phyloP scores from a whole-genome alignment of 2,329 filamentous ascomycete genomes.

The Fusarium camptoceras region DNA sequence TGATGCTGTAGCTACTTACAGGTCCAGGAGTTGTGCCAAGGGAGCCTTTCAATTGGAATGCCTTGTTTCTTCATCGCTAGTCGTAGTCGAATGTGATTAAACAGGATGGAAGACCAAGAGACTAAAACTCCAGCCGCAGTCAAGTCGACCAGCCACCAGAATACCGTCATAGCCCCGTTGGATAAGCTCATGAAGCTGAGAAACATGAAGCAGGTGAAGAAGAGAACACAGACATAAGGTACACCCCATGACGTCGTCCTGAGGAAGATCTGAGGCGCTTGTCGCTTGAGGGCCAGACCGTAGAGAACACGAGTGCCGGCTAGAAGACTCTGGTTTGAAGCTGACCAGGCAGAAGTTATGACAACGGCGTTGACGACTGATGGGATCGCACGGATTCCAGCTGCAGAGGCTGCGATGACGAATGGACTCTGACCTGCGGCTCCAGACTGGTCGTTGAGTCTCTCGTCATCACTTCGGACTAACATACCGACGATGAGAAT shows the following conservation, averaged over 20 bases:
- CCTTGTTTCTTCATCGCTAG: conserved; percentile 66
- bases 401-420: conserved; percentile 77
- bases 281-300: conserved; percentile 68
- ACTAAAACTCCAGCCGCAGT: conserved; percentile 72
- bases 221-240: conserved; percentile 68
- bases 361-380: conserved; percentile 82
- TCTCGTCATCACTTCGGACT: conserved; percentile 68
- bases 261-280: conserved; percentile 68
- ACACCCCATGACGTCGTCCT: conserved; percentile 71
- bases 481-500: conserved; percentile 79
- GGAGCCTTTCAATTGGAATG: conserved; percentile 62
- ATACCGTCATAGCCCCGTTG: conserved; percentile 69
- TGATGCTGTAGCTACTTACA: conserved; percentile 54
- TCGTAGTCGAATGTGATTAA: conserved; percentile 69
- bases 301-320: conserved; percentile 70
- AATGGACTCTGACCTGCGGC: conserved; percentile 65
- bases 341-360: conserved; percentile 76
- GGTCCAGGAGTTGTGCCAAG: conserved; percentile 74
- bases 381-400: conserved; percentile 74
- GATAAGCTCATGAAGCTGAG: conserved; percentile 70
- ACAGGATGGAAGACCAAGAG: conserved; percentile 70
- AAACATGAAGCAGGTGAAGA: conserved; percentile 66
- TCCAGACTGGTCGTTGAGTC: conserved; percentile 60
- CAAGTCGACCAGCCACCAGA: conserved; percentile 73
- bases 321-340: conserved; percentile 74